Evolutionary conservation across 2,329 filamentous ascomycete genomes (phyloP).

Genomic region (Microsporum audouinii): DNA sequence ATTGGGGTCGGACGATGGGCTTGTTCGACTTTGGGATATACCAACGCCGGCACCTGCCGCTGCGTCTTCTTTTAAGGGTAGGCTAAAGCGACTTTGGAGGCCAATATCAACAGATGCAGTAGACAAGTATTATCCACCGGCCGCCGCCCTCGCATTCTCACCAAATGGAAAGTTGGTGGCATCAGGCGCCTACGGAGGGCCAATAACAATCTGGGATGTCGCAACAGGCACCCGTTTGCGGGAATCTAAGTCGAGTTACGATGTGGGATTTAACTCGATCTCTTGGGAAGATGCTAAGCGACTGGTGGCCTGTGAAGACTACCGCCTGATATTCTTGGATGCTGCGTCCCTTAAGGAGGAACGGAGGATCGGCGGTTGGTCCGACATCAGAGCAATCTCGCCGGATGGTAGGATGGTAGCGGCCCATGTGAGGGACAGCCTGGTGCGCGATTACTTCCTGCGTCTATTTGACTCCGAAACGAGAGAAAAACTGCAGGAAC

Average conservation of each 20-base stretch:
- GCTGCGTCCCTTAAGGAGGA: neutral
- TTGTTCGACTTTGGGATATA: neutral
- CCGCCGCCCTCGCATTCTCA: neutral
- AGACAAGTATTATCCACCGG: too few species aligned
- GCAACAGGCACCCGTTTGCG: neutral
- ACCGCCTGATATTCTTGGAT: neutral
- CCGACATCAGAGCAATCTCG: neutral
- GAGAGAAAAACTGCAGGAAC: neutral
- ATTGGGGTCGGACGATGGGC: conserved; percentile 1
- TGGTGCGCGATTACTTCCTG: too few species aligned
- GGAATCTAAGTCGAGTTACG: neutral
- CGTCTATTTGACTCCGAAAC: neutral
- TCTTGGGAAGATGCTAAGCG: neutral
- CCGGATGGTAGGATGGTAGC: neutral
- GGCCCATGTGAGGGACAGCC: too few species aligned
- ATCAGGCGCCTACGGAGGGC: neutral
- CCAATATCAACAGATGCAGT: neutral
- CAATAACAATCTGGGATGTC: conserved; percentile 2
- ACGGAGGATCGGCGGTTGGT: neutral
- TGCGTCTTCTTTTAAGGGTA: neutral
- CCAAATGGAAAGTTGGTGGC: neutral
- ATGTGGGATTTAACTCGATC: neutral
- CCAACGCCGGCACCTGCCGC: neutral
- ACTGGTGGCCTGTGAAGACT: neutral
- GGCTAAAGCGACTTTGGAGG: neutral